phyloP scores from a whole-genome alignment of 768 basidiomycete species.

The Suillus lakei region DNA sequence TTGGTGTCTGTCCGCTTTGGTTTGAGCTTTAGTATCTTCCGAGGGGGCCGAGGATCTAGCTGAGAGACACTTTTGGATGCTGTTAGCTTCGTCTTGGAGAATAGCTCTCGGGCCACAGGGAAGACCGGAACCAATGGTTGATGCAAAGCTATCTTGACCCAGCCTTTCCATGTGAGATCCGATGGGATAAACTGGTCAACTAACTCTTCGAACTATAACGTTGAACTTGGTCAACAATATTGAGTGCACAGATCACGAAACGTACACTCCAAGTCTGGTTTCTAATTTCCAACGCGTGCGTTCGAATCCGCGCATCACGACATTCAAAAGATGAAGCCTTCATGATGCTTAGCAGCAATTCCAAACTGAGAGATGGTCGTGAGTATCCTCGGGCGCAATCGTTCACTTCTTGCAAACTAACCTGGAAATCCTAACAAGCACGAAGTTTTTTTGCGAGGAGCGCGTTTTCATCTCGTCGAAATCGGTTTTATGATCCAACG shows the following conservation, averaged over 20 bases:
- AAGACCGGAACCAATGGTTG: constrained; percentile 79
- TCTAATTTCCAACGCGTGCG: constrained; percentile 79
- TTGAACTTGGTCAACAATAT: constrained; percentile 13
- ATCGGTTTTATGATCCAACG: constrained; percentile 46
- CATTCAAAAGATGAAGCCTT: constrained; percentile 88
- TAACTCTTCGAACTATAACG: constrained; percentile 71
- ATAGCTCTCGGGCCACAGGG: constrained; percentile 77
- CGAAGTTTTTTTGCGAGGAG: constrained; percentile 83
- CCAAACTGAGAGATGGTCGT: constrained; percentile 49
- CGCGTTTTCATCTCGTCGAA: constrained; percentile 84
- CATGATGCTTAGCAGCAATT: constrained; percentile 76
- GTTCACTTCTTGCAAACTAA: constrained; percentile 26
- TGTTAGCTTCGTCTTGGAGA: constrained; percentile 78
- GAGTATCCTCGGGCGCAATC: constrained; percentile 3
- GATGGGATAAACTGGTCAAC: constrained; percentile 82
- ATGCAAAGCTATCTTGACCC: constrained; percentile 84
- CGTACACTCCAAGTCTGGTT: constrained; percentile 85
- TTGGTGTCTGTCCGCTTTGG: constrained; percentile 22
- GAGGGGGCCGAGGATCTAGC: constrained; percentile 28
- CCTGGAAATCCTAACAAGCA: constrained; percentile 78
- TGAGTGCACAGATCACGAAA: constrained; percentile 16
- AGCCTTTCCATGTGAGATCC: constrained; percentile 78
- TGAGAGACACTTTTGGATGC: constrained; percentile 41
- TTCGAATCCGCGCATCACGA: constrained; percentile 77
- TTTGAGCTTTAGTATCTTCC: constrained; percentile 26